These are phyloP conservation scores for Rosa persica DNA, from an alignment of 306 rosid species.

Conservation along the genomic window DNA sequence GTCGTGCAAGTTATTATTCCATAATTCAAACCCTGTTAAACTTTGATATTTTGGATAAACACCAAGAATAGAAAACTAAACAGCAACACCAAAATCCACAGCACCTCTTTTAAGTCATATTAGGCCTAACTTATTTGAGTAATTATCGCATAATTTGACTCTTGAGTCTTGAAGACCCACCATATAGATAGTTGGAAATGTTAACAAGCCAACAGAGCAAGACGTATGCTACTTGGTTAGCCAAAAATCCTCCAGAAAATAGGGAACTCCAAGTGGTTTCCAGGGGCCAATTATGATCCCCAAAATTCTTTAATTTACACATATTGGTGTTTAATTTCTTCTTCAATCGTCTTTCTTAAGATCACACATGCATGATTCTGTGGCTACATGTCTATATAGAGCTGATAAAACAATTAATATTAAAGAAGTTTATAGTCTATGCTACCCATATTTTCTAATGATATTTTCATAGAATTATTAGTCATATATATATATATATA, in stretches of 20 bases:
- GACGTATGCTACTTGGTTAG: background rate
- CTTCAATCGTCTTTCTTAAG: too few relatives aligned
- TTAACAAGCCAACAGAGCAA: background rate
- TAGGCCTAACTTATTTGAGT: background rate
- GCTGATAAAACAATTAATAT: background rate
- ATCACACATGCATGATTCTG: background rate
- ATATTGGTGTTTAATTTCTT: background rate
- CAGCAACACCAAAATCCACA: background rate
- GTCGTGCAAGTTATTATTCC: constrained; percentile 2
- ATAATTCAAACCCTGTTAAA: background rate
- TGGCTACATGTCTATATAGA: background rate
- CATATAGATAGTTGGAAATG: too few relatives aligned
- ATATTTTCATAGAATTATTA: too few relatives aligned
- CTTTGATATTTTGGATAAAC: background rate
- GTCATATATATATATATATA: too few relatives aligned
- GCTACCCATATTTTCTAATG: background rate
- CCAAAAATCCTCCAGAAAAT: background rate
- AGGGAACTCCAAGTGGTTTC: background rate
- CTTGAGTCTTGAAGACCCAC: background rate
- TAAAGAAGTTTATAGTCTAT: background rate
- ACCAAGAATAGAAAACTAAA: background rate
- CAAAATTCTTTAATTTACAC: background rate
- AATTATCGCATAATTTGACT: too few relatives aligned
- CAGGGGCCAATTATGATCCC: background rate
- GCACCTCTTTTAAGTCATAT: background rate